Conservation (phyloP, 2,329 filamentous ascomycete species). For the Tolypocladium ophioglossoides region DNA sequence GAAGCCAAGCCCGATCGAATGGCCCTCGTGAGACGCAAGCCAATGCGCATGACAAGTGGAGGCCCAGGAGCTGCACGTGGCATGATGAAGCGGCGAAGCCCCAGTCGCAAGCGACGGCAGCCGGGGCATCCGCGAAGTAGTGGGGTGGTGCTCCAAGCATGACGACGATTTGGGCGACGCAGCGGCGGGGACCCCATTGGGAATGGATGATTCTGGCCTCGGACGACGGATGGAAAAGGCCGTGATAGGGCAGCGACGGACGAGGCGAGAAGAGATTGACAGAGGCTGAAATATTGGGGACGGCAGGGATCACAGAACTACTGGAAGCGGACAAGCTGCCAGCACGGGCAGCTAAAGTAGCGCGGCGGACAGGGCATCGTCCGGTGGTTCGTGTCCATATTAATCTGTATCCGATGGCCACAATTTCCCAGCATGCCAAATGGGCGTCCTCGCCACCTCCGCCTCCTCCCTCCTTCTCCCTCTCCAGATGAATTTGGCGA, state of each 20-base stretch:
- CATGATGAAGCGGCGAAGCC: too few species aligned
- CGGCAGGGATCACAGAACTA: neutral
- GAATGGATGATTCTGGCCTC: neutral
- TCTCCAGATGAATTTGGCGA: neutral
- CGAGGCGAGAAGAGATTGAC: neutral
- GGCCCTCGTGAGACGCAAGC: neutral
- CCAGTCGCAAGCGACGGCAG: neutral
- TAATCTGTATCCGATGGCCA: neutral
- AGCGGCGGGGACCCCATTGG: neutral
- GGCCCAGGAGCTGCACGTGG: neutral
- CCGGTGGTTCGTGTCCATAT: neutral
- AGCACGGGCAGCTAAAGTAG: neutral
- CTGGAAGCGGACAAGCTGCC: neutral
- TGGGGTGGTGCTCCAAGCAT: neutral
- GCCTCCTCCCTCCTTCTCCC: neutral
- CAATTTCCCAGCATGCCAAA: neutral
- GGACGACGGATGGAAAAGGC: neutral
- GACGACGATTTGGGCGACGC: neutral
- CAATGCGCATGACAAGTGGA: neutral
- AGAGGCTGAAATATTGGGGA: neutral
- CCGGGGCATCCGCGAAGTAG: neutral
- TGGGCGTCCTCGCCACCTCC: too few species aligned
- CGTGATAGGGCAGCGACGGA: neutral
- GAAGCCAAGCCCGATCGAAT: neutral
- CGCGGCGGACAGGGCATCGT: too few species aligned